These are phyloP conservation scores for Macrolepiota dolichaula DNA, from an alignment of 768 basidiomycete species.

Conservation along the genomic window DNA sequence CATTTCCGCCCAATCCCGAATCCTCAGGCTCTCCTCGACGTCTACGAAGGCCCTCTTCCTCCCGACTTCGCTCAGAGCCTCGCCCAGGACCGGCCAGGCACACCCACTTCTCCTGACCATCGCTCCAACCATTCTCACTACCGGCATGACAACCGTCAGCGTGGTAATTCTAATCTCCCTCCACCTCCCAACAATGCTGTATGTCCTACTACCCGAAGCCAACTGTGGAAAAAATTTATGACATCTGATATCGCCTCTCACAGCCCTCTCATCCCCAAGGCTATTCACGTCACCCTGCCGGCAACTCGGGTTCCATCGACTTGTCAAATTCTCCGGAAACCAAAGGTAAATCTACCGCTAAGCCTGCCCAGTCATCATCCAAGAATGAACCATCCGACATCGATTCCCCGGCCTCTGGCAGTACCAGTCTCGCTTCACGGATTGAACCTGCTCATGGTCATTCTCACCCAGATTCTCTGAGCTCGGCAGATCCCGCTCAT, in stretches of 20 bases:
- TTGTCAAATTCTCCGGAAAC: not conserved
- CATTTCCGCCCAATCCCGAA: conserved; percentile 64
- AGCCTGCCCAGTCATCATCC: not conserved
- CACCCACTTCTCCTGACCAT: not conserved
- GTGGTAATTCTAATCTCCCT: conserved; percentile 7
- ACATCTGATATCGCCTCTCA: not conserved
- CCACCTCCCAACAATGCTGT: conserved; percentile 11
- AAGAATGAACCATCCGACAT: not conserved
- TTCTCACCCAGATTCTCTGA: not conserved
- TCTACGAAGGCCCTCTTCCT: conserved; percentile 56
- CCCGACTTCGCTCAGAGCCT: not conserved
- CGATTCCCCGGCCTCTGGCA: not conserved
- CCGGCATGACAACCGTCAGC: not conserved
- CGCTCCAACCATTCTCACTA: not conserved
- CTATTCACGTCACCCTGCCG: not conserved
- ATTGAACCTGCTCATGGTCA: not conserved
- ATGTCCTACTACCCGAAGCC: conserved; percentile 2
- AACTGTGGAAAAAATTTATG: not conserved
- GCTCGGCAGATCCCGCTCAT: conserved; percentile 2
- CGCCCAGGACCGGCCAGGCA: not conserved
- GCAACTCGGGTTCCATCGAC: not conserved
- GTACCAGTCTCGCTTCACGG: not conserved
- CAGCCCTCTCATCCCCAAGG: not conserved
- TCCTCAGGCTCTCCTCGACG: conserved; percentile 57
- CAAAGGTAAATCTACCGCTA: not conserved